These are phyloP conservation scores for Russula lepida DNA, from an alignment of 768 basidiomycete species.

Conservation along the genomic window DNA sequence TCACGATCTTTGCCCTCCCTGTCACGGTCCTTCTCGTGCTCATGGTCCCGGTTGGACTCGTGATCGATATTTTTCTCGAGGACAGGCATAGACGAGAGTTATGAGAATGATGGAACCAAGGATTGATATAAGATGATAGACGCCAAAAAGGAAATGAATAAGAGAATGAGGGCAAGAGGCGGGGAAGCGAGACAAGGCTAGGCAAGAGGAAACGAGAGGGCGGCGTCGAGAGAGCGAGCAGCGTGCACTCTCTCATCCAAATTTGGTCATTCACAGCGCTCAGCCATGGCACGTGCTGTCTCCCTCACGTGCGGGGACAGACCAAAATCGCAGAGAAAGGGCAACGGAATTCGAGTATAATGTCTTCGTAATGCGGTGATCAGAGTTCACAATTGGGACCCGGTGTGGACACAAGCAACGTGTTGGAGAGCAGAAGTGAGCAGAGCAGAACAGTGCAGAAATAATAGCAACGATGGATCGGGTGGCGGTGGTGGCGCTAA, in stretches of 20 bases:
- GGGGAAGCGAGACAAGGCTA: conserved; percentile 8
- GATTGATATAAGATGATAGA: neutral
- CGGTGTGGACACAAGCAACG: neutral
- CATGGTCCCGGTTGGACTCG: conserved; percentile 17
- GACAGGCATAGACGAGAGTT: conserved; percentile 18
- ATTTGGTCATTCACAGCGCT: no score
- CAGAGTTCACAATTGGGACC: neutral
- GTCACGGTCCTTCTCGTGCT: conserved; percentile 21
- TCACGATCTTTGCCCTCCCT: conserved; percentile 21
- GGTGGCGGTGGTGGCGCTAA: neutral
- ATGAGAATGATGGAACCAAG: neutral
- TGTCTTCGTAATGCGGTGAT: neutral
- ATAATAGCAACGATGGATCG: neutral
- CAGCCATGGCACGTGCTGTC: neutral
- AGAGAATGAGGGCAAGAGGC: neutral
- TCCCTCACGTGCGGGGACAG: neutral
- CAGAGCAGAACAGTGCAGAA: neutral
- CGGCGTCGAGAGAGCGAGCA: conserved; percentile 16
- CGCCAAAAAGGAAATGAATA: conserved; percentile 1
- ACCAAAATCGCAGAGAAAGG: neutral
- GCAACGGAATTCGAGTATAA: neutral
- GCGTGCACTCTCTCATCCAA: conserved; percentile 6
- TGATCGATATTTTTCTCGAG: conserved; percentile 21
- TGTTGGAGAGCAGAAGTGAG: neutral
- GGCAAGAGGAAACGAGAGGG: conserved; percentile 7